A percentile compares a stretch with the other conserved stretches of the same genome.
phyloP scores from a whole-genome alignment of 768 basidiomycete genomes.

The Asterophora parasitica region DNA sequence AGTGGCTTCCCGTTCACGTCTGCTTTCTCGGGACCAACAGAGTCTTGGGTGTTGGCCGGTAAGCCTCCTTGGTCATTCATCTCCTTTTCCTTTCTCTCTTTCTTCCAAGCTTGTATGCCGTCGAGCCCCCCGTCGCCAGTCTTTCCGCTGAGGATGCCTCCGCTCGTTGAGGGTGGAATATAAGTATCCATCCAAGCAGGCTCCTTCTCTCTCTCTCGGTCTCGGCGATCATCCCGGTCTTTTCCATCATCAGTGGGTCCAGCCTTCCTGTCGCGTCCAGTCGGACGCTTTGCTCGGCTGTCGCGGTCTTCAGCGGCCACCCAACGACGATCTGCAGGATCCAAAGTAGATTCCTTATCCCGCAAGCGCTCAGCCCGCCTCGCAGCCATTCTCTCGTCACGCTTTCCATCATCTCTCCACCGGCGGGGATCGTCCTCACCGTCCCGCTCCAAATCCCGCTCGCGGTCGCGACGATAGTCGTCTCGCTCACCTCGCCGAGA shows the following conservation, averaged over 20 bases:
- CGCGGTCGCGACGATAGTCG: conserved; percentile 42
- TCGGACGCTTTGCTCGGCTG: conserved; percentile 50
- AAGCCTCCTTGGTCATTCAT: conserved; percentile 33
- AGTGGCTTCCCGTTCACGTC: conserved; percentile 37
- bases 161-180: conserved; percentile 52
- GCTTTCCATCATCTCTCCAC: conserved; percentile 80
- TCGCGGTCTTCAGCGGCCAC: conserved; percentile 65
- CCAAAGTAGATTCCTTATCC: conserved; percentile 39
- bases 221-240: conserved; percentile 33
- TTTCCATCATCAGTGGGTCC: conserved; percentile 38
- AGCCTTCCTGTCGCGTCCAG: conserved; percentile 54
- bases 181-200: conserved; percentile 94
- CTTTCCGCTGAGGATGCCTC: conserved; percentile 63
- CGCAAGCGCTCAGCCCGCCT: conserved; percentile 53
- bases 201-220: conserved; percentile 73
- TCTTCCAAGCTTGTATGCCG: conserved; percentile 86
- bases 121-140: conserved; percentile 65
- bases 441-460: conserved; percentile 36
- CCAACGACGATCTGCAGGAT: conserved; percentile 55
- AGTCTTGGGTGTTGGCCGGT: conserved; percentile 2
- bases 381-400: conserved; percentile 68
- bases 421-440: conserved; percentile 70
- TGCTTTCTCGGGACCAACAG: conserved; percentile 11
- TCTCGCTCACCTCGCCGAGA: conserved; percentile 43
- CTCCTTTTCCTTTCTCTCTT: conserved; percentile 74